Evolutionary conservation across 1,284 basidiomycete genomes (phyloP), one percentile per base, ranked within the genome.

Genomic region (Cutaneotrichosporon cyanovorans): DNA sequence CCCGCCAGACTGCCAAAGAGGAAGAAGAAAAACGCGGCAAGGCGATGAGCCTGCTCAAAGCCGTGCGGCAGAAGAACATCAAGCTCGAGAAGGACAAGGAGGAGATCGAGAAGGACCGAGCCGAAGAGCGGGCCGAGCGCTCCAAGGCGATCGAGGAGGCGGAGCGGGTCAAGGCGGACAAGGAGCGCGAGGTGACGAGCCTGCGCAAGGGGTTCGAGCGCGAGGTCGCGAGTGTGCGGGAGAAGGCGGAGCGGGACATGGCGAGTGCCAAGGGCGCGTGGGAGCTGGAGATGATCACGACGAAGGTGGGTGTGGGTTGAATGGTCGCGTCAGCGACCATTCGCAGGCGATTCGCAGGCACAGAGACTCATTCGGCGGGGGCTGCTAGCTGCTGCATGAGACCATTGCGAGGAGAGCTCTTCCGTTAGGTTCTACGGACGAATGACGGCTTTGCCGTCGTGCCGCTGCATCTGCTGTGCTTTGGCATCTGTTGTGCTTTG

Each of bases 11-110:
- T 2, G 82, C 81, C 2, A 92, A 87, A 65, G 90, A 93, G 55
- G 91, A 95, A 64, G 91, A 95, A 66, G 91, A 96, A 69, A 95
- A 95, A 69, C 81, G 91, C 12, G 79, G 81, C n/a, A 96, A 95
- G 64, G 89, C 90, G 0, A 84, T 95, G 51, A 83, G 81, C 41
- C 72, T 93, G 25, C 74, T 96, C 53, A 93, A 93, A 74, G 85
- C 88, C 2, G 86, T 95, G n/a, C 75, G 91, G 42, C 83, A 87
- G 69, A 95, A 93, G 68, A 74, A 90, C 18, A 85, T 92, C 37
- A 93, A 90, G 66, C 81, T 87, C 3, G 90, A 95, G 69, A 89
- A 88, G 73, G 90, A 93, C 25, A 81, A 81, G 60, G 90, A 93
- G 46, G 88, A 91, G 50, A 60, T 65, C 8, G 67, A 65, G 22